Conservation (phyloP, 257 asterid species). For the Salvia miltiorrhiza region DNA sequence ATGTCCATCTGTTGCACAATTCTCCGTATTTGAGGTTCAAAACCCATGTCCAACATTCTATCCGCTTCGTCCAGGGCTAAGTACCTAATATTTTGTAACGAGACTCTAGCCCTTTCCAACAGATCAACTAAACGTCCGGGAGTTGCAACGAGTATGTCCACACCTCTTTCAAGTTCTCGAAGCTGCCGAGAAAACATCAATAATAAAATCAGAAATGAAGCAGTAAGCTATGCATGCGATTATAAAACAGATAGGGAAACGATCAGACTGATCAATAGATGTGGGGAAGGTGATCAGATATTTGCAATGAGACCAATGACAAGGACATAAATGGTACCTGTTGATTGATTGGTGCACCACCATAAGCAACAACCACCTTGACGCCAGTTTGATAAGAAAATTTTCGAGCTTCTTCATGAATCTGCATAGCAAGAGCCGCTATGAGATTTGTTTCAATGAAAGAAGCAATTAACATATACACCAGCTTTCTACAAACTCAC, state of each 20-base stretch:
- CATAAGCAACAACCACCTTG: constrained; percentile 60
- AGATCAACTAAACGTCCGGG: constrained; percentile 81
- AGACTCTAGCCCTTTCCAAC: constrained; percentile 77
- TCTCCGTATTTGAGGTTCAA: constrained; percentile 88
- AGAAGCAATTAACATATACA: neutral
- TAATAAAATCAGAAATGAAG: constrained; percentile 1
- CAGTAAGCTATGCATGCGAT: neutral
- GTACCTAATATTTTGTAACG: constrained; percentile 56
- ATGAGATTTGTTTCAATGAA: neutral
- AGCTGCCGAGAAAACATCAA: constrained; percentile 41
- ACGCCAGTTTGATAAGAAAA: constrained; percentile 76
- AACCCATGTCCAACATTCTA: constrained; percentile 85
- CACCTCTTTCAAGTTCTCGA: constrained; percentile 76
- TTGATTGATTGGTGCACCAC: constrained; percentile 54
- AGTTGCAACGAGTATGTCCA: constrained; percentile 78
- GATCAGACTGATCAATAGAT: neutral
- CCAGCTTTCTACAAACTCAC: too few species aligned
- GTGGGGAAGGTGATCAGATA: neutral
- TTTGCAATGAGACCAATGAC: neutral
- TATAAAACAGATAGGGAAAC: neutral
- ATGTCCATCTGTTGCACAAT: constrained; percentile 97
- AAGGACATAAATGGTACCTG: constrained; percentile 32
- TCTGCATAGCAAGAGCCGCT: constrained; percentile 28
- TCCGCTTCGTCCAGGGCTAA: constrained; percentile 84
- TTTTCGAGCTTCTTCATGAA: constrained; percentile 62